Evolutionary conservation across 2,329 filamentous ascomycete genomes (phyloP).

Genomic region (Aureobasidium zeae): DNA sequence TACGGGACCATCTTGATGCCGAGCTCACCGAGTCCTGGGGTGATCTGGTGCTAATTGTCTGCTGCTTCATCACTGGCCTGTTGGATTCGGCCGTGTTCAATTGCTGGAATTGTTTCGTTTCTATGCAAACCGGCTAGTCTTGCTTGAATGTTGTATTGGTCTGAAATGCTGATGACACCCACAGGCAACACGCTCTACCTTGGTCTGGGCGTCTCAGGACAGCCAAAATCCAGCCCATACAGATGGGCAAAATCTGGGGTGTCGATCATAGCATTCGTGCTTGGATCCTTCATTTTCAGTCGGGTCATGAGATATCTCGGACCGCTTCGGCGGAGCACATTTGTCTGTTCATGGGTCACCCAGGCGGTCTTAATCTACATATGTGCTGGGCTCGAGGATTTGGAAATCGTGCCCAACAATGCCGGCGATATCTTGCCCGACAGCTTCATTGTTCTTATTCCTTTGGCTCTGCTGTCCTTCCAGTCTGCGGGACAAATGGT

Average conservation of each 20-base stretch:
- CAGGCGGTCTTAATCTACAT: conserved; percentile 35
- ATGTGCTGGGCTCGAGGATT: conserved; percentile 35
- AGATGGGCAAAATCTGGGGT: conserved; percentile 64
- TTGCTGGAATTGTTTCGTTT: conserved; percentile 72
- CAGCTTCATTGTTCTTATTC: conserved; percentile 47
- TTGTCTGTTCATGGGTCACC: conserved; percentile 39
- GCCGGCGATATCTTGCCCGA: conserved; percentile 34
- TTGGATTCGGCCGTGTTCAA: conserved; percentile 68
- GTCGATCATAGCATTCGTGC: conserved; percentile 60
- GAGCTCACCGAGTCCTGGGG: conserved; percentile 54
- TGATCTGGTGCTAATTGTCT: conserved; percentile 59
- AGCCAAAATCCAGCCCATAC: conserved; percentile 39
- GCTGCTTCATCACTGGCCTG: conserved; percentile 68
- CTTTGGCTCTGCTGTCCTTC: conserved; percentile 62
- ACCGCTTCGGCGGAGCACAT: conserved; percentile 55
- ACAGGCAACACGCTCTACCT: conserved; percentile 66
- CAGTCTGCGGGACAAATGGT: conserved; percentile 72
- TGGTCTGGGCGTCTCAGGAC: conserved; percentile 60
- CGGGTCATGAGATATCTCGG: conserved; percentile 56
- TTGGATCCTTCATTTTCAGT: conserved; percentile 63
- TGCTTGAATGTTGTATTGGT: no score
- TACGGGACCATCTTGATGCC: conserved; percentile 27
- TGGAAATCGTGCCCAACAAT: conserved; percentile 25
- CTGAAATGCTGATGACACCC: no score
- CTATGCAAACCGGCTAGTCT: conserved; percentile 72